Percentiles rank a stretch among this genome's conserved stretches.
These are phyloP conservation scores for Talaromyces atroroseus DNA, from an alignment of 2,329 filamentous ascomycete genomes.

Conservation along the genomic window DNA sequence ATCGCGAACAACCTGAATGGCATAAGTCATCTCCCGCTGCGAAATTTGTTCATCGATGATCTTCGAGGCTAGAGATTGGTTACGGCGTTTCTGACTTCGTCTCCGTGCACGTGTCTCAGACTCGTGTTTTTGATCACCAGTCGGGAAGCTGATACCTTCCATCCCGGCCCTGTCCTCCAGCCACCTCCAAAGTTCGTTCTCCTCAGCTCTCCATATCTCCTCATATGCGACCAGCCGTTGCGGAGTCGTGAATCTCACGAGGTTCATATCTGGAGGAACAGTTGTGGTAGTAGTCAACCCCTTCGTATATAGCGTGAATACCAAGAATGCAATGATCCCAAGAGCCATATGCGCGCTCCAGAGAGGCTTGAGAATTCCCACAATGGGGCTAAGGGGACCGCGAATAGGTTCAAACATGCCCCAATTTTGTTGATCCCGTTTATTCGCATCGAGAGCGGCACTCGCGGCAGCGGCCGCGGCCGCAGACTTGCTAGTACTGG, in stretches of 20 bases:
- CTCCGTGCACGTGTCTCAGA: constrained; percentile 41
- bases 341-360: constrained; percentile 74
- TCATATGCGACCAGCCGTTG: constrained; percentile 80
- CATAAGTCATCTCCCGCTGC: constrained; percentile 68
- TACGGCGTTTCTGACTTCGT: constrained; percentile 26
- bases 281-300: constrained; percentile 28
- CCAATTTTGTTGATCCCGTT: constrained; percentile 55
- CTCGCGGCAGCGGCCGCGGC: constrained; percentile 42
- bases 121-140: constrained; percentile 21
- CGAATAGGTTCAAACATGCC: constrained; percentile 76
- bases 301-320: constrained; percentile 70
- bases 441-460: constrained; percentile 33
- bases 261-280: constrained; percentile 33
- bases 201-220: constrained; percentile 83
- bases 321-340: constrained; percentile 64
- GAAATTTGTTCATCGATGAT: constrained; percentile 64
- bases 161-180: constrained; percentile 78
- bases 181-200: constrained; percentile 89
- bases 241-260: constrained; percentile 43
- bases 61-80: constrained; percentile 49
- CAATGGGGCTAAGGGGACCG: constrained; percentile 61
- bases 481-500: constrained; percentile 23
- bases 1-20: constrained; percentile 81
- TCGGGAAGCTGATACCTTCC: constrained; percentile 47
- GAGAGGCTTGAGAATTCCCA: constrained; percentile 64